Evolutionary conservation across 2,329 filamentous ascomycete species (phyloP), one percentile per base, ranked within the genome.

Genomic region (Colletotrichum zoysiae): DNA sequence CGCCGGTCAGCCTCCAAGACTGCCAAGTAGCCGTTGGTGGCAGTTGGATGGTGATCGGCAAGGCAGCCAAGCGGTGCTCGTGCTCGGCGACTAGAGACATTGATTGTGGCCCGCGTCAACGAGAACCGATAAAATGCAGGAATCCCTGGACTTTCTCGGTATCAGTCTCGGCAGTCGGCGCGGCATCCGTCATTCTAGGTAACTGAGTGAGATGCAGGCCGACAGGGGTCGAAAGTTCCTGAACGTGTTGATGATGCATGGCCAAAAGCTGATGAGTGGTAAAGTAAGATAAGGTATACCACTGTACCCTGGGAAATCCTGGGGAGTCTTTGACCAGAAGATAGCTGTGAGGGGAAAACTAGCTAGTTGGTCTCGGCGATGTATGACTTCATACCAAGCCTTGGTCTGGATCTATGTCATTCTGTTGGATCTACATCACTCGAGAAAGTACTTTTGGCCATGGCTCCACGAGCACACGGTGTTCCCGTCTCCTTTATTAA

Each of bases 361-460:
- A 20, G 23, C 18, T 11, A 30, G 35, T 30, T 30, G 30, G 30
- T 16, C 51, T 44, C 50, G 53, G 48, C 48, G 38, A 26, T 11
- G 30, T 59, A 72, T 72, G 70, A 72, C 70, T 72, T 72, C 70
- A 72, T 72, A 70, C 70, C 70, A 72, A 72, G 70, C 40, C 65
- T 40, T 63, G 38, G 16, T 3, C 40, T 30, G 11, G 26, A 2
- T 33, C 46, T 51, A 46, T 53, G 53, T 33, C 30, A 16, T 71
- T 38, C 51, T 71, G 48, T 53, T 18, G 51, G 16, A 40, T 44
- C 42, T 56, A 38, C n/a, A 51, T 9, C 38, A 46, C 30, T 35
- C 5, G 16, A 55, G 1, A 30, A 55, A 35, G 8, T 55, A 18
- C 30, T 33, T 51, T 51, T 46, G 20, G 12, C n/a, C n/a, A 2